Evolutionary conservation across 192 early-diverging fungal genomes (phyloP), one percentile per base, ranked within the genome.

Genomic region (Backusella luteola): DNA sequence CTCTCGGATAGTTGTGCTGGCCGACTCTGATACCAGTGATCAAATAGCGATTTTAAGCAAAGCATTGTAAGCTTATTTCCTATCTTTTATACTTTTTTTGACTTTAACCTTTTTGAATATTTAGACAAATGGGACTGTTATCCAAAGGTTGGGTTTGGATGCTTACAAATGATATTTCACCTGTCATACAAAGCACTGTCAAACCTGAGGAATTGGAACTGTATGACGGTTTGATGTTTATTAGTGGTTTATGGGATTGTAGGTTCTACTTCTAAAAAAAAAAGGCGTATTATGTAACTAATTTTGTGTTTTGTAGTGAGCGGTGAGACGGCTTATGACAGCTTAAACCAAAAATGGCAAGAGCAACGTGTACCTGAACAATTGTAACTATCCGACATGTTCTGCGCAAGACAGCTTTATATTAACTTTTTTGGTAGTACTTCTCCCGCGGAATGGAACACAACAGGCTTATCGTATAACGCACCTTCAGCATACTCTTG

Each of bases 181-280:
- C 49, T 17, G 63, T 21, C 5, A 15, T 81, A 14, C 5, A 42
- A 14, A 21, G 11, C 3, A 9, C 17, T 6, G 34, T 53, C 19
- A 23, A 39, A 56, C 21, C 36, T 14, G 67, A 79, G 11, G 73
- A 79, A 3, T 21, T 70, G 42, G 21, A 11, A 4, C 3, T 56
- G 19, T 79, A 74, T 46, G 36, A 79, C 26, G 78, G 78, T 29
- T 73, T 79, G 53, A 79, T 79, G 78, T 70, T 79, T 42, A 70
- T 79, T 36, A 74, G 67, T 32, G 78, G 78, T 26, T 69, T 79
- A 70, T 79, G 78, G 78, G 53, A 79, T 52, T 70, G 78, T 79
- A 74, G 71, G 77, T 56, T 29, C 17, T 14, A 32, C 52, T 19
- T 69, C 8, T 38, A 39, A 39, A 21, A 26, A 23, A 42, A 36